Evolutionary conservation across 202 grass and related monocot species (phyloP), one percentile per base, ranked within the genome.

Genomic region (Schoenoplectus tabernaemontani): DNA sequence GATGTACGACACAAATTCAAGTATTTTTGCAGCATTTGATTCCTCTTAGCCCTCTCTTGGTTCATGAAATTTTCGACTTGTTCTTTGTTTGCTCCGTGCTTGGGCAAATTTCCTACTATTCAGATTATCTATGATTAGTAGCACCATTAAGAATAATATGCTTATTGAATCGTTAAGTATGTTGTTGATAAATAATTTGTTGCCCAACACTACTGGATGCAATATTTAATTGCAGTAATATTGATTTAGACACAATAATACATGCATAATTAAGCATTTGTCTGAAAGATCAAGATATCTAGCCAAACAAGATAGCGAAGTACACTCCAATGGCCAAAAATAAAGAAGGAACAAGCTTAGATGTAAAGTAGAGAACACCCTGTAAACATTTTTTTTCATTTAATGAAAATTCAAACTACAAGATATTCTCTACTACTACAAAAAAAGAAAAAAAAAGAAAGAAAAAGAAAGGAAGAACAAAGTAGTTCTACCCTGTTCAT

Each of bases 21-120:
- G 78, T 84, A 94, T 73, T 92, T 94, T 30, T 98, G 88, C 30
- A 98, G 32, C 87, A 94, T 92, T 56, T 86, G 68, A 58, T 57
- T 76, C 59, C 86, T 92, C 47, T 89, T 94, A 0, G 48, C 33
- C 73, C 87, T 86, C 78, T 87, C 83, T 68, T 91, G 85, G 33
- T 68, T 77, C 91, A 95, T 86, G 78, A 92, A 88, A 67, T 42
- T 87, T 23, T 89, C 85, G 41, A 92, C 80, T 63, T 95, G 88
- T 58, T 90, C 78, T 80, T 85, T 57, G 12, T 57, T 90, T 16
- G 88, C 64, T 79, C 59, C 56, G n/a, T 65, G 78, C 86, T 85
- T 92, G 3, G 84, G 82, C 81, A 91, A 80, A 82, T 81, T 80
- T 95, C 89, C 95, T 97, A 97, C 94, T 97, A 92, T 87, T 86